Evolutionary conservation across 805 yeast genomes (phyloP), one percentile per base, ranked within the genome.

Genomic region (Candida saitoana): DNA sequence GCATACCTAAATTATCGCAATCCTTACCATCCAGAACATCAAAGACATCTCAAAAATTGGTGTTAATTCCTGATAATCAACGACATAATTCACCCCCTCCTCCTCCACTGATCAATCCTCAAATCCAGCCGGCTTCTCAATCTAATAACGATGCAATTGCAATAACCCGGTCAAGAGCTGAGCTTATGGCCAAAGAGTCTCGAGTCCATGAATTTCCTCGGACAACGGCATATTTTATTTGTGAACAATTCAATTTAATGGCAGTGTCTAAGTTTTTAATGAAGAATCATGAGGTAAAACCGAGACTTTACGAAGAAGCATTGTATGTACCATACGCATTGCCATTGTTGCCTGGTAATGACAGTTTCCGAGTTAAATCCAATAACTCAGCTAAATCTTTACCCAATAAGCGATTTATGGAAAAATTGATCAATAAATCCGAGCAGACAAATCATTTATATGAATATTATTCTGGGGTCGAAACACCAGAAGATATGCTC

Each of bases 361-460:
- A 82, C 50, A 89, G 95, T 0, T 84, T 75, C 51, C 67, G 95
- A 41, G 81, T 87, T 11, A 81, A 79, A 56, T 82, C 93, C 2
- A 84, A 85, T 53, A 76, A 76, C 43, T 62, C 80, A 3, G 72
- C 68, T 31, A 68, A 69, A 45, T 47, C 64, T 22, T 49, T 64
- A n/a, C 66, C 71, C 1, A 71, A 67, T 37, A 71, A 71, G 43
- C 60, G 66, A 29, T 63, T 74, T 46, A 82, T 90, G 79, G 96
- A 90, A 58, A 77, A 79, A 36, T 67, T 87, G 54, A 84, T 90
- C 45, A 85, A 87, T 54, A 76, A 77, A 34, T 79, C 87, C 36
- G 98, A 90, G 59, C 89, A 82, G 57, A 76, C 87, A 38, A 96
- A 90, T 62, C 96, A 90, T 59, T 87, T 89, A 60, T 90, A 82